Evolutionary conservation across 2,329 filamentous ascomycete species (phyloP), one percentile per base, ranked within the genome.

Genomic region (Alternaria brassicicola): DNA sequence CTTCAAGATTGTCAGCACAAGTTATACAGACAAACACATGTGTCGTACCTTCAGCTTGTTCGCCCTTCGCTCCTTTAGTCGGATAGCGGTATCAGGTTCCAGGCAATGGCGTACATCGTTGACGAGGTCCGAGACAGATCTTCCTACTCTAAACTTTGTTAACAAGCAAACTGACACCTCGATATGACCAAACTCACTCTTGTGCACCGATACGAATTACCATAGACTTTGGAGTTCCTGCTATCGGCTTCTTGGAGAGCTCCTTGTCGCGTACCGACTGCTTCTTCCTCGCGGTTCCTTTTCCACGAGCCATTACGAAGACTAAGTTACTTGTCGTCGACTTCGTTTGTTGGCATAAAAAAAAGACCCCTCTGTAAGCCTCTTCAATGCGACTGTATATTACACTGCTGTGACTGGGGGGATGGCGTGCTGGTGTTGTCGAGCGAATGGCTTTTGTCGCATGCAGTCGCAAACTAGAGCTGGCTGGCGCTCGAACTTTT

Each of bases 181-280:
- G 31, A 25, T 3, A 3, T 5, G 19, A 38, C 1, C 3, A 8
- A 4, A 52, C 54, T 42, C 19, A 57, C 75, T 97, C 92, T 71
- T 93, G 91, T 69, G 93, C 94, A 70, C 95, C 95, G 71, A 97
- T 93, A 68, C 95, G 91, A 78, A 99, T 97, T 57, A 99, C 94
- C 94, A 99, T 97, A 76, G 90, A 96, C 84, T 97, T 97, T 31
- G 95, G 95, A 50, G 43, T 33, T 1, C 88, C 87, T 52, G 85
- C 83, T 58, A 82, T 83, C 23, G 88, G 85, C 78, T 88, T 87
- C 77, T 88, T 87, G 15, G 67, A 57, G 30, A 64, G 62, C 52
- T 70, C 62, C 67, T 75, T 76, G 62, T 76, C 74, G 41, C 62
- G 47, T 4, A 57, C 66, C 19, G 74, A 75, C 72, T 76, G 74